phyloP scores from a whole-genome alignment of 306 rosid genomes.

The Trichosanthes cucumerina region DNA sequence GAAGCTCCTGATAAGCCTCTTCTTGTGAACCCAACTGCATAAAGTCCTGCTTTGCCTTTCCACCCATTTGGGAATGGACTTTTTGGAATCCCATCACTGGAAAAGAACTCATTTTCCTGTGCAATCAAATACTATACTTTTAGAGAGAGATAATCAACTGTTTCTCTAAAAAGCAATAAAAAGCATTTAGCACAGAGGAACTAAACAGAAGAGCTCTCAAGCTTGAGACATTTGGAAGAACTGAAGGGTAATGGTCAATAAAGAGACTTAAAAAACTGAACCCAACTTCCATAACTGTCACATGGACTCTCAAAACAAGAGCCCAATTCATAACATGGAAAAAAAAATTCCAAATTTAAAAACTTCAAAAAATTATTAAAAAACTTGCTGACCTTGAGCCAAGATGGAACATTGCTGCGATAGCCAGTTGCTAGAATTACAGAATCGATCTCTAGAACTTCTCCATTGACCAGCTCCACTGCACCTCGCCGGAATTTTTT shows the following conservation, averaged over 20 bases:
- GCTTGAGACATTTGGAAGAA: background rate
- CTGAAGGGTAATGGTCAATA: background rate
- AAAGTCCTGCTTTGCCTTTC: conserved; percentile 79
- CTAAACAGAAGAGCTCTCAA: background rate
- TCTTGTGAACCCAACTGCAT: conserved; percentile 90
- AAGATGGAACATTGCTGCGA: conserved; percentile 90
- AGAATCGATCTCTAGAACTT: conserved; percentile 49
- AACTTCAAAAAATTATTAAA: background rate
- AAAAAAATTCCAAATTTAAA: background rate
- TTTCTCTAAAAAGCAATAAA: background rate
- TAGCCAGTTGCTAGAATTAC: conserved; percentile 92
- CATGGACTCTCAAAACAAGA: conserved; percentile 23
- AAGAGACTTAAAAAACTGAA: background rate
- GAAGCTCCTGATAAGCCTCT: conserved; percentile 88
- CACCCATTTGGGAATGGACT: conserved; percentile 83
- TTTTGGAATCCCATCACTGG: conserved; percentile 64
- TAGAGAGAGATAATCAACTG: background rate
- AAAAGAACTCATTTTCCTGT: conserved; percentile 75
- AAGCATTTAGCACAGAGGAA: background rate
- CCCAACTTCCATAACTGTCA: conserved; percentile 37
- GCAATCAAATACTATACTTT: background rate
- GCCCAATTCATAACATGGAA: background rate
- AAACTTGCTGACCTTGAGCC: conserved; percentile 66
- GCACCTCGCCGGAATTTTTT: conserved; percentile 45
- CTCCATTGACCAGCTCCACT: conserved; percentile 69